A percentile compares a stretch with the other conserved stretches of the same genome.
Evolutionary conservation across 2,329 filamentous ascomycete species (phyloP).

Genomic region (Myriangium duriaei): DNA sequence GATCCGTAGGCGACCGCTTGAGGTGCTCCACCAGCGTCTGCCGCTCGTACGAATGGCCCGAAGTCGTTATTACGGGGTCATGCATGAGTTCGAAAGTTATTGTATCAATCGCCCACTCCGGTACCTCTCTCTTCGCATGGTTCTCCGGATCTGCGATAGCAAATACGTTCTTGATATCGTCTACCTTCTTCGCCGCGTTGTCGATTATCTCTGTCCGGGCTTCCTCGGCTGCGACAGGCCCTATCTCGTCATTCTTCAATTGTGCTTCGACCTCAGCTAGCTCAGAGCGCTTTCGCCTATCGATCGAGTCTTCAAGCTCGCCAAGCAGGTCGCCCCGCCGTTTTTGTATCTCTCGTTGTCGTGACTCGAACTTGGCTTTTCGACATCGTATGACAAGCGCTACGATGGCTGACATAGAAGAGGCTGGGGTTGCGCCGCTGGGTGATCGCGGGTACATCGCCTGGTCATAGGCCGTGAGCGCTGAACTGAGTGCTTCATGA

Average conservation of each 20-base stretch:
- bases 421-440: conserved; percentile 30
- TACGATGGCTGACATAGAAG: conserved; percentile 40
- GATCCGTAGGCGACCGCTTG: conserved; percentile 61
- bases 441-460: conserved; percentile 42
- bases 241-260: conserved; percentile 26
- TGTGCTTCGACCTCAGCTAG: conserved; percentile 22
- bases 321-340: conserved; percentile 46
- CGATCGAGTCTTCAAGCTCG: conserved; percentile 45
- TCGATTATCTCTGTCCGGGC: conserved; percentile 35
- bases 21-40: conserved; percentile 77
- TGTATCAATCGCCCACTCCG: conserved; percentile 65
- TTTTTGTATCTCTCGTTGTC: conserved; percentile 49
- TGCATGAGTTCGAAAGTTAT: conserved; percentile 64
- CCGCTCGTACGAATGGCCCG: conserved; percentile 82
- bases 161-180: conserved; percentile 34
- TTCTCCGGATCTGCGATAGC: conserved; percentile 34
- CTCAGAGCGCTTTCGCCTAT: conserved; percentile 34
- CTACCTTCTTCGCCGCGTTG: conserved; percentile 29
- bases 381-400: conserved; percentile 66
- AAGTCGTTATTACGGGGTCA: conserved; percentile 52
- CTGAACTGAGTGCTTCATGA: conserved; percentile 59
- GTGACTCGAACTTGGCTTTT: conserved; percentile 71
- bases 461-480: conserved; percentile 56
- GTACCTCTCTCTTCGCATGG: conserved; percentile 44
- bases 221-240: conserved; percentile 31